Percentiles rank a stretch among this genome's conserved stretches.
phyloP scores from a whole-genome alignment of 1,284 basidiomycete species.

The Kalmanozyma brasiliensis region DNA sequence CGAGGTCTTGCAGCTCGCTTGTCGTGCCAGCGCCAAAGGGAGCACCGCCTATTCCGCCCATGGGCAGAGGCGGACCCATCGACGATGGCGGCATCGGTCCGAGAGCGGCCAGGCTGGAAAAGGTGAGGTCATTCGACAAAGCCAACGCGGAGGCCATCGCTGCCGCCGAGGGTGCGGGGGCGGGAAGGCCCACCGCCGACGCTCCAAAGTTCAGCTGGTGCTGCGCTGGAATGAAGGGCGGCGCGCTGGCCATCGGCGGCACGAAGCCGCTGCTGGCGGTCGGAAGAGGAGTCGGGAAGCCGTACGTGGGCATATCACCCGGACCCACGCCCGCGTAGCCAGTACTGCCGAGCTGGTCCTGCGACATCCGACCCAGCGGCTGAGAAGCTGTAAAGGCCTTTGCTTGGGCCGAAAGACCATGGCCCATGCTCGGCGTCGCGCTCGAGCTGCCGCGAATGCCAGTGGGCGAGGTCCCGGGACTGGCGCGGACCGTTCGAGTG shows the following conservation, averaged over 20 bases:
- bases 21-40: slow-evolving; percentile 16
- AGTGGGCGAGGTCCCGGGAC: slow-evolving; percentile 41
- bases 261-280: slow-evolving; percentile 4
- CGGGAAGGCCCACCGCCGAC: slow-evolving; percentile 7
- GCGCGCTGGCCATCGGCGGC: slow-evolving; percentile 15
- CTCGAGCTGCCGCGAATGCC: slow-evolving; percentile 9
- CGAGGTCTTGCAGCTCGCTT: slow-evolving; percentile 74
- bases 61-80: slow-evolving; percentile 24
- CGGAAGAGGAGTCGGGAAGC: too few species aligned
- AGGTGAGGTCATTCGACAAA: slow-evolving; percentile 33
- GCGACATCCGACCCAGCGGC: slow-evolving; percentile 9
- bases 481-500: slow-evolving; percentile 39
- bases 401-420: slow-evolving; percentile 35
- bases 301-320: slow-evolving; percentile 4
- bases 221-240: slow-evolving; percentile 18
- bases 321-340: slow-evolving; percentile 5
- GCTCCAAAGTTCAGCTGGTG: slow-evolving; percentile 12
- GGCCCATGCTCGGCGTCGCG: slow-evolving; percentile 3
- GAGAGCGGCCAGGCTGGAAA: slow-evolving; percentile 48
- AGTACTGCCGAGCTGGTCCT: slow-evolving; percentile 8
- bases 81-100: slow-evolving; percentile 50
- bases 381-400: slow-evolving; percentile 31
- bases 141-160: slow-evolving; percentile 1
- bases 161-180: neutral
- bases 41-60: slow-evolving; percentile 13